phyloP scores from a whole-genome alignment of 306 rosid genomes.

The Vigna unguiculata region DNA sequence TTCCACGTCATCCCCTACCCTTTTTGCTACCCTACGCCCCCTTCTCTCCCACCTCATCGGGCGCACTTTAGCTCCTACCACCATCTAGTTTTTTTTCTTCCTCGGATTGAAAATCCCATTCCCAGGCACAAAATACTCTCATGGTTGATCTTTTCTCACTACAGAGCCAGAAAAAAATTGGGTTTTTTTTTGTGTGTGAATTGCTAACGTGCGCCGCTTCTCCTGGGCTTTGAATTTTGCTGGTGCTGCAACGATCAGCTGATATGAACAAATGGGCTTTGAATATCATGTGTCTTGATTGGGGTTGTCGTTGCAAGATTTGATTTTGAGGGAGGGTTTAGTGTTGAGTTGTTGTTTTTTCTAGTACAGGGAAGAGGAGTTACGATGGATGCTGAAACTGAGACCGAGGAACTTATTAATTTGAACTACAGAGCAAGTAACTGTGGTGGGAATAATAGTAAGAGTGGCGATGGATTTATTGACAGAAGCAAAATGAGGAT shows the following conservation, averaged over 20 bases:
- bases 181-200: background rate
- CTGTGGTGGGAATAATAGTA: conserved; percentile 41
- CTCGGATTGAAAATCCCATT: background rate
- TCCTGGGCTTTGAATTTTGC: background rate
- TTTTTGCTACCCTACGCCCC: background rate
- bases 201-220: background rate
- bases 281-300: background rate
- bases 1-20: background rate
- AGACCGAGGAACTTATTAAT: conserved; percentile 53
- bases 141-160: background rate
- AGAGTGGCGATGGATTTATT: conserved; percentile 70
- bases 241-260: background rate
- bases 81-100: background rate
- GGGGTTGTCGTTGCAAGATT: background rate
- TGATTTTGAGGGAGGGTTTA: background rate
- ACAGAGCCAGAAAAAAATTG: background rate
- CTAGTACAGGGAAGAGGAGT: background rate
- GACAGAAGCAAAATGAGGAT: conserved; percentile 94
- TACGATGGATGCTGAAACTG: conserved; percentile 18
- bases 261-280: background rate
- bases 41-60: background rate
- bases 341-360: background rate
- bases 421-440: conserved; percentile 54
- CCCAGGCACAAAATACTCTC: background rate
- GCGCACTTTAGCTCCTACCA: background rate